These are phyloP conservation scores for Trichophyton equinum DNA, from an alignment of 2,329 filamentous ascomycete genomes.

Conservation along the genomic window DNA sequence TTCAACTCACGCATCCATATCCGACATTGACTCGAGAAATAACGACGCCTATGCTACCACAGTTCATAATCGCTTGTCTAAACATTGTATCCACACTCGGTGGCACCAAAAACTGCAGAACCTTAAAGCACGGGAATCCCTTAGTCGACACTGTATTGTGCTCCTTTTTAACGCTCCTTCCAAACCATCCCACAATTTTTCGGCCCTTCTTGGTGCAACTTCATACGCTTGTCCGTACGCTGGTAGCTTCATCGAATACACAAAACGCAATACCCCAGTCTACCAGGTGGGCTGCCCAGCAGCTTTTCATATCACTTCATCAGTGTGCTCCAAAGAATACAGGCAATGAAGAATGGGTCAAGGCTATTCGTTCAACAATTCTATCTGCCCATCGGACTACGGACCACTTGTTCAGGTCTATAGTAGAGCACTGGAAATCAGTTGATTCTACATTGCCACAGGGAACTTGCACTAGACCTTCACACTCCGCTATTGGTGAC, in stretches of 20 bases:
- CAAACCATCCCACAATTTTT: conserved; percentile 72
- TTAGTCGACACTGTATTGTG: conserved; percentile 58
- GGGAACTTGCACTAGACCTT: conserved; percentile 25
- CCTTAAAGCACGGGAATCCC: conserved; percentile 30
- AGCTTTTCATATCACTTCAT: conserved; percentile 58
- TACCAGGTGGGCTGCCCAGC: conserved; percentile 47
- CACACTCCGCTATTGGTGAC: conserved; percentile 26
- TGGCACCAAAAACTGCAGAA: conserved; percentile 23
- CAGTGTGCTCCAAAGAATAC: conserved; percentile 71
- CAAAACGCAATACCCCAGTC: conserved; percentile 37
- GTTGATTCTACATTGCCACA: conserved; percentile 34
- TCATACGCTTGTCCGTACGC: conserved; percentile 44
- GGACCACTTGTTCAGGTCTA: conserved; percentile 63
- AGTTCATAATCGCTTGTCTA: conserved; percentile 61
- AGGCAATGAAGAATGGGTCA: conserved; percentile 65
- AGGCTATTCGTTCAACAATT: conserved; percentile 49
- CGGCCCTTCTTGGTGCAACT: conserved; percentile 63
- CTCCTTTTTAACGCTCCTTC: conserved; percentile 58
- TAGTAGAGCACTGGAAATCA: conserved; percentile 73
- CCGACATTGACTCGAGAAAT: conserved; percentile 77
- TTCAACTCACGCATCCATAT: conserved; percentile 67
- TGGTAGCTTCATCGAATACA: conserved; percentile 53
- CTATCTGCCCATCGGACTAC: conserved; percentile 56
- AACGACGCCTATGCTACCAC: conserved; percentile 65
- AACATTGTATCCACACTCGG: conserved; percentile 46